Conservation (phyloP, 2,329 filamentous ascomycete genomes). For the Aureobasidium zeae region DNA sequence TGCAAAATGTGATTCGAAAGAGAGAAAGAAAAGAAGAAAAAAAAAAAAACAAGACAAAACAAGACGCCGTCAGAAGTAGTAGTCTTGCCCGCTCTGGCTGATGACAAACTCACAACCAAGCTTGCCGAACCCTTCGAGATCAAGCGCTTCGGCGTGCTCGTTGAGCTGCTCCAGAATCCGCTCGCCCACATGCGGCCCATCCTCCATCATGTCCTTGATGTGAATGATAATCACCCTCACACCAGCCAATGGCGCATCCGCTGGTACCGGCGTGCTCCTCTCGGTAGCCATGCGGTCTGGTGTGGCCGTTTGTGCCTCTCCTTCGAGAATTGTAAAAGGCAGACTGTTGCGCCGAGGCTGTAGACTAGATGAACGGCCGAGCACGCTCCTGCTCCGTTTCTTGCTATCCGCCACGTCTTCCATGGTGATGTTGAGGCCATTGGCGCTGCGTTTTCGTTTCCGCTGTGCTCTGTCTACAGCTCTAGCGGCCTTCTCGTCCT, state of each 20-base stretch:
- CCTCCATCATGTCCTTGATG: slow-evolving; percentile 74
- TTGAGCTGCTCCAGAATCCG: slow-evolving; percentile 61
- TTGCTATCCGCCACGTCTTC: slow-evolving; percentile 22
- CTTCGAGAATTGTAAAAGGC: slow-evolving; percentile 14
- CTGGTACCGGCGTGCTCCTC: slow-evolving; percentile 5
- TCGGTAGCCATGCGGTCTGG: background rate
- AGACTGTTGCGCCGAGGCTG: slow-evolving; percentile 21
- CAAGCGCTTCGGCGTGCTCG: slow-evolving; percentile 47
- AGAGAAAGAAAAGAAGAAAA: too few relatives aligned
- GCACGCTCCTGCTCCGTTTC: slow-evolving; percentile 29
- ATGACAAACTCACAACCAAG: slow-evolving; percentile 76
- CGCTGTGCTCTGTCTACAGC: slow-evolving; percentile 37
- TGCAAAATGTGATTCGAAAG: too few relatives aligned
- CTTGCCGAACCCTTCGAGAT: slow-evolving; percentile 40
- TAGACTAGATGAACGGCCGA: slow-evolving; percentile 17
- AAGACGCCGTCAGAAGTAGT: slow-evolving; percentile 41
- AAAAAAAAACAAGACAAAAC: too few relatives aligned
- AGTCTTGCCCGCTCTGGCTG: slow-evolving; percentile 54
- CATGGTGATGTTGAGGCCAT: slow-evolving; percentile 19
- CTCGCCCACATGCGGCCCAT: slow-evolving; percentile 56
- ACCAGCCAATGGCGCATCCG: slow-evolving; percentile 51
- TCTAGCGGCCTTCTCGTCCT: slow-evolving; percentile 34
- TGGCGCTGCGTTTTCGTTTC: slow-evolving; percentile 55
- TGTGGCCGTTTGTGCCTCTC: background rate
- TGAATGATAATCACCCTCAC: slow-evolving; percentile 84